phyloP scores from a whole-genome alignment of 202 grass and related monocot genomes.

The Digitaria exilis region DNA sequence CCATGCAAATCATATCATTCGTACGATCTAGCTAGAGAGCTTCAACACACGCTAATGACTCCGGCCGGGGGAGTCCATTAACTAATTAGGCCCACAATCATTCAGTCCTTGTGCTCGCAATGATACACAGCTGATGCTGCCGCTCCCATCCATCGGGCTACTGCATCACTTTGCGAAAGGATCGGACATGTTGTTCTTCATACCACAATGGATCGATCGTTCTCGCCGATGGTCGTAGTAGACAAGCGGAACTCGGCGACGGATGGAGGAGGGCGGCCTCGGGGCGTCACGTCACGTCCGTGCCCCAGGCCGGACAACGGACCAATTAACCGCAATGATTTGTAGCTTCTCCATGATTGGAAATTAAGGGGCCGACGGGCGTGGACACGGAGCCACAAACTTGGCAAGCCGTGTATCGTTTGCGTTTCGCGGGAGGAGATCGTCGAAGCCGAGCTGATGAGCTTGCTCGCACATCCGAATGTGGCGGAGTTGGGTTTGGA shows the following conservation, averaged over 20 bases:
- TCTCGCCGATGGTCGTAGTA: background rate
- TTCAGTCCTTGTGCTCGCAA: background rate
- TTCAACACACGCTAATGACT: no score
- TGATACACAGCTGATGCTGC: no score
- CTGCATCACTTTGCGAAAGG: no score
- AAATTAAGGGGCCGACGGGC: background rate
- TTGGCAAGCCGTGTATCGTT: background rate
- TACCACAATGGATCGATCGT: no score
- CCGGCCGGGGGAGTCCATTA: background rate
- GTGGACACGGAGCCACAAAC: conserved; percentile 1
- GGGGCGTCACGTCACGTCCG: conserved; percentile 35
- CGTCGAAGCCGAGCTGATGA: background rate
- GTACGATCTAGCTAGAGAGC: background rate
- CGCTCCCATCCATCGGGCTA: no score
- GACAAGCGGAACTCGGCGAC: background rate
- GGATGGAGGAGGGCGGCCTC: background rate
- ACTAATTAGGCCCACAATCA: conserved; percentile 40
- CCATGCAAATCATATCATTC: background rate
- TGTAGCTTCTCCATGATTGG: conserved; percentile 31
- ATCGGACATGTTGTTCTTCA: no score
- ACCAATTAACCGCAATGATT: background rate
- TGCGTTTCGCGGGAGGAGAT: background rate
- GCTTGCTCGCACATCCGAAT: background rate
- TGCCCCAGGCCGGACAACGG: background rate
- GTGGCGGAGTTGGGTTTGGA: background rate